Evolutionary conservation across 2,329 filamentous ascomycete genomes (phyloP), one percentile per base, ranked within the genome.

Genomic region (Fusarium tupiense): DNA sequence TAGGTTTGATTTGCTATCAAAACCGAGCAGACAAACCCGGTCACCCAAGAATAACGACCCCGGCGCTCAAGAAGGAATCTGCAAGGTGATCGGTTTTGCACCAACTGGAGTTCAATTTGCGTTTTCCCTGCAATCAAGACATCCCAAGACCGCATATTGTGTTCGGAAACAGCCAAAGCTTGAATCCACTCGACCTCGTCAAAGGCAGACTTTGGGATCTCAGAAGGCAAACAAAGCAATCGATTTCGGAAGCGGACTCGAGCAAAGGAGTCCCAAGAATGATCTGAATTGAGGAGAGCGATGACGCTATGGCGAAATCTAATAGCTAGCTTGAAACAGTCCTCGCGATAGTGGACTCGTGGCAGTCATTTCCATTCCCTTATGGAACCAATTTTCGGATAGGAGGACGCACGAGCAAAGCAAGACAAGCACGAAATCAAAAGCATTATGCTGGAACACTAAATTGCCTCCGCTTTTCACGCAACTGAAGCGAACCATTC

Each of bases 321-420:
- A 80, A 80, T 80, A 80, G 79, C 79, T 79, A 80, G 79, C 79
- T 80, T 80, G 79, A 78, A 80, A 80, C 73, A 79, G 78, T 80
- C 78, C 67, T 80, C 76, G 67, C 76, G 71, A 76, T 78, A 78
- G 77, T 79, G 77, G 77, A 76, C 73, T 78, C 73, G 74, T 77
- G 65, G 73, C 67, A 68, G 67, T 63, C 72, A 59, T 71, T 71
- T 66, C 70, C 74, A 62, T 66, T 77, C 73, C 73, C 61, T 75
- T 75, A 75, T 67, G 74, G 73, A 77, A 71, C 72, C 74, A 77
- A 62, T 67, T 63, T 70, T 76, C 69, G 68, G 76, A 76, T 67
- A 74, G 67, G 72, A 75, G 50, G 54, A 74, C 67, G 66, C 69
- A 66, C 73, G 77, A 79, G 77, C 70, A 75, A 75, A 78, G 65